Percentiles rank a stretch among this genome's conserved stretches.
These are phyloP conservation scores for Chlamydomonas sp. DNA, from an alignment of 139 green algal genomes.

Conservation along the genomic window DNA sequence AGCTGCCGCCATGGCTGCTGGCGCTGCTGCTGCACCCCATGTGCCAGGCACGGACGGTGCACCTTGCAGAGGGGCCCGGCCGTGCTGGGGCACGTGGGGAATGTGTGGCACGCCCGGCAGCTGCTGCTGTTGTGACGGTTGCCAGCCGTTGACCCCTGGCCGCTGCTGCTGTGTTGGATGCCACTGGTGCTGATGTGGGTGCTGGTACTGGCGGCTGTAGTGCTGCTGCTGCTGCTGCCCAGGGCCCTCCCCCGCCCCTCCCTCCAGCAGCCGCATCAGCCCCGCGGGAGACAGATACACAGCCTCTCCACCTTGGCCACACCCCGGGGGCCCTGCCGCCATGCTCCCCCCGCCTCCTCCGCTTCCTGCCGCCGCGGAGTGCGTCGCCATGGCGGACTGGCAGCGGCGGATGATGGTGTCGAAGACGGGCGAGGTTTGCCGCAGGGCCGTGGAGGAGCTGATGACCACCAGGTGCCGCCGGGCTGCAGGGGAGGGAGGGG, in stretches of 20 bases:
- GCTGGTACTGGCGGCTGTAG: background rate
- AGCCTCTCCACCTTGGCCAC: background rate
- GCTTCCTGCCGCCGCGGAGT: no score
- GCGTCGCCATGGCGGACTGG: background rate
- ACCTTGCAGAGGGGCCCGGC: background rate
- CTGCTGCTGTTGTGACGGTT: background rate
- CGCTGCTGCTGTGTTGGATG: background rate
- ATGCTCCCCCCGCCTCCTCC: background rate
- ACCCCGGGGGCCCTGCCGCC: background rate
- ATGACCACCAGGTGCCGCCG: slow-evolving; percentile 75
- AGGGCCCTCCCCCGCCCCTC: background rate
- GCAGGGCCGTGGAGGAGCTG: slow-evolving; percentile 51
- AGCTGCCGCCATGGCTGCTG: background rate
- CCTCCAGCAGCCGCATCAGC: background rate
- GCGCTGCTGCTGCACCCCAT: background rate
- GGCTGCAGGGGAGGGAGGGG: slow-evolving; percentile 4
- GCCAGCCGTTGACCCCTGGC: background rate
- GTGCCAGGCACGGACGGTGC: background rate
- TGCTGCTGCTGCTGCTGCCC: background rate
- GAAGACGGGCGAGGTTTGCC: slow-evolving; percentile 48
- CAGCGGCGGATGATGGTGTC: slow-evolving; percentile 34
- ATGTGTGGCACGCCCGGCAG: background rate
- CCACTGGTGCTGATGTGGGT: slow-evolving; percentile 11
- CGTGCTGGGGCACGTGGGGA: background rate
- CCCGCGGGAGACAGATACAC: background rate